A percentile compares a stretch with the other conserved stretches of the same genome.
phyloP scores from a whole-genome alignment of 768 basidiomycete species.

The Xerocomus potaroensis region DNA sequence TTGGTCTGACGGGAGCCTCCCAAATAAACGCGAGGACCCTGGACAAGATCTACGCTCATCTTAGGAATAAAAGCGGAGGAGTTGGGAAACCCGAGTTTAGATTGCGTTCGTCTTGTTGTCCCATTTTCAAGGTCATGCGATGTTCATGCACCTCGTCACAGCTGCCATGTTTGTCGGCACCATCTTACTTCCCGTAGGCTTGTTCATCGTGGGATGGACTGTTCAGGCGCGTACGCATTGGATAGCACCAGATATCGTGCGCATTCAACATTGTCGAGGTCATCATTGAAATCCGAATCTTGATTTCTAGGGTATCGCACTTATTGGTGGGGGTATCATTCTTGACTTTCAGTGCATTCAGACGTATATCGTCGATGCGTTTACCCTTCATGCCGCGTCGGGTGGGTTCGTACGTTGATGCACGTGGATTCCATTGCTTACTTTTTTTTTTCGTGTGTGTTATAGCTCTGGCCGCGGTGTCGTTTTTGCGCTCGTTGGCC shows the following conservation, averaged over 20 bases:
- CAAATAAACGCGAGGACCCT: constrained; percentile 52
- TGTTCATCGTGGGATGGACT: constrained; percentile 70
- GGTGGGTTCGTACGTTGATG: constrained; percentile 34
- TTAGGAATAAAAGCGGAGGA: constrained; percentile 50
- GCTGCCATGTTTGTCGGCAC: constrained; percentile 59
- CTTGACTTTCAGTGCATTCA: constrained; percentile 59
- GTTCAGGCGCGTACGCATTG: constrained; percentile 56
- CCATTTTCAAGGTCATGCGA: background rate
- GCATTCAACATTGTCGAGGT: constrained; percentile 13
- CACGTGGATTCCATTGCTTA: background rate
- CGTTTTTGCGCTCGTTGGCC: constrained; percentile 57
- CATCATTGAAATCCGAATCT: background rate
- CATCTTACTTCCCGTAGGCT: constrained; percentile 57
- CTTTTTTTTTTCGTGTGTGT: background rate
- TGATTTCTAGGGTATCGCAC: constrained; percentile 48
- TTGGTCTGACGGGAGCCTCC: constrained; percentile 52
- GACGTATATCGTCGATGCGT: constrained; percentile 64
- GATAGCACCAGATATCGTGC: constrained; percentile 66
- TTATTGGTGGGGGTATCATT: constrained; percentile 55
- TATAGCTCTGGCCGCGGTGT: constrained; percentile 60
- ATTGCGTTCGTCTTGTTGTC: constrained; percentile 35
- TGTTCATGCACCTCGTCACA: constrained; percentile 22
- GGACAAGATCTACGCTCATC: constrained; percentile 50
- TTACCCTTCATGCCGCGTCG: constrained; percentile 64
- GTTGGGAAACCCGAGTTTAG: constrained; percentile 52